Evolutionary conservation across 2,329 filamentous ascomycete species (phyloP), one percentile per base, ranked within the genome.

Genomic region (Ophiostoma sp.): DNA sequence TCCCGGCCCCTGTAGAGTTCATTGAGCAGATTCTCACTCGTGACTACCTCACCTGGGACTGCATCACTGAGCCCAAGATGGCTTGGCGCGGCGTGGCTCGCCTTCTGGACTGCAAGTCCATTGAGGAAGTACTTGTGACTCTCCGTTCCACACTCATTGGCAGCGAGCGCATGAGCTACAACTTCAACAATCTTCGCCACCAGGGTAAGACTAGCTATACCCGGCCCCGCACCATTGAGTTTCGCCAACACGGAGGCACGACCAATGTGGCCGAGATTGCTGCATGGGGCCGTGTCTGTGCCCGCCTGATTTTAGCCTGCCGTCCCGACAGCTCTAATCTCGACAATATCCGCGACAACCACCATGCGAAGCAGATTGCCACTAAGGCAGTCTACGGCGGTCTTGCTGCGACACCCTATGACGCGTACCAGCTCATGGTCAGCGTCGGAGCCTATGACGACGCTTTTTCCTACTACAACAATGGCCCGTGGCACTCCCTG

Each of bases 181-280:
- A 72, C 7, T 65, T 72, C 8, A 33, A 68, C n/a, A 71, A 72
- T 17, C n/a, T 72, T 1, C 60, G 71, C 7, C 31, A 17, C 33
- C 67, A 72, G 67, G 52, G 67, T 0, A 15, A 52, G 3, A 6
- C n/a, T 1, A 7, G 7, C 7, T 8, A 27, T 8, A 7, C 4
- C 3, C 15, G 27, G 13, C 71, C 69, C 0, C 67, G 62, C 11
- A 71, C 71, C 0, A 65, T 72, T 23, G 69, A 71, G 39, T 72
- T 72, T 33, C 33, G 71, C 7, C 69, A 72, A 31, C 69, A 72
- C 39, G 71, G 35, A 1, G 67, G 67, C n/a, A 72, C 71, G 17
- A 69, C 41, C 5, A 67, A 69, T 13, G 10, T 67, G 8, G 44
- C 20, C 8, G 68, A 66, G 15, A 71, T 69, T 4, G 44, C 5